Percentiles rank a stretch among this genome's conserved stretches.
These are phyloP conservation scores for Lactarius psammicola DNA, from an alignment of 768 basidiomycete species.

Conservation along the genomic window DNA sequence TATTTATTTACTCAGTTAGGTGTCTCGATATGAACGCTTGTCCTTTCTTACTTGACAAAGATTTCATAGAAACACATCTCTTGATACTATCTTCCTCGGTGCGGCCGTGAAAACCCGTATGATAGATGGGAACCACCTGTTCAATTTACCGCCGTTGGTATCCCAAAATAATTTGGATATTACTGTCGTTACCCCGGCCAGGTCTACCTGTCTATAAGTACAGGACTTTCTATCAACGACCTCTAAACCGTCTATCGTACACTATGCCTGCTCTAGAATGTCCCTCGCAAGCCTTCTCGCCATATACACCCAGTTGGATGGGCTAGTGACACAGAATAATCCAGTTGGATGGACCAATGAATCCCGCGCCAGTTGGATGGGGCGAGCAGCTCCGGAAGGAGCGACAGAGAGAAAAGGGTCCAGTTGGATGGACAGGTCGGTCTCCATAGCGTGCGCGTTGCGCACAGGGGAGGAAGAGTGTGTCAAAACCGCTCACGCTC, in stretches of 20 bases:
- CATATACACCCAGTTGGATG: constrained; percentile 27
- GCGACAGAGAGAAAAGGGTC: not conserved
- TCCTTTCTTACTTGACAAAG: no score
- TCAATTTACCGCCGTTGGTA: not conserved
- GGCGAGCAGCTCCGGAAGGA: not conserved
- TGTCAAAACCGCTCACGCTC: not conserved
- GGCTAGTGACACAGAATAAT: constrained; percentile 5
- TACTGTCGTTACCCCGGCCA: not conserved
- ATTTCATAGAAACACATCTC: no score
- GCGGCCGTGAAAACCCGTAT: no score
- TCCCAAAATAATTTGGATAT: not conserved
- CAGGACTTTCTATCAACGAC: not conserved
- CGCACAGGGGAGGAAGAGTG: no score
- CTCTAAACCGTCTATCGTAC: not conserved
- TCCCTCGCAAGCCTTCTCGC: not conserved
- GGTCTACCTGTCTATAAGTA: no score
- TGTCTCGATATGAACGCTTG: no score
- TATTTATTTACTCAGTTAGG: not conserved
- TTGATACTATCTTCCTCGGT: no score
- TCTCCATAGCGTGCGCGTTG: not conserved
- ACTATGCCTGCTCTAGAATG: not conserved
- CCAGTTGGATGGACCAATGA: constrained; percentile 15
- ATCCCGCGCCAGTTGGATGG: constrained; percentile 18
- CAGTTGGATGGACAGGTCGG: constrained; percentile 27
- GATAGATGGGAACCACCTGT: no score